These are phyloP conservation scores for Herpetomonas samuelpessoai DNA, from an alignment of 208 protist species.

Conservation along the genomic window DNA sequence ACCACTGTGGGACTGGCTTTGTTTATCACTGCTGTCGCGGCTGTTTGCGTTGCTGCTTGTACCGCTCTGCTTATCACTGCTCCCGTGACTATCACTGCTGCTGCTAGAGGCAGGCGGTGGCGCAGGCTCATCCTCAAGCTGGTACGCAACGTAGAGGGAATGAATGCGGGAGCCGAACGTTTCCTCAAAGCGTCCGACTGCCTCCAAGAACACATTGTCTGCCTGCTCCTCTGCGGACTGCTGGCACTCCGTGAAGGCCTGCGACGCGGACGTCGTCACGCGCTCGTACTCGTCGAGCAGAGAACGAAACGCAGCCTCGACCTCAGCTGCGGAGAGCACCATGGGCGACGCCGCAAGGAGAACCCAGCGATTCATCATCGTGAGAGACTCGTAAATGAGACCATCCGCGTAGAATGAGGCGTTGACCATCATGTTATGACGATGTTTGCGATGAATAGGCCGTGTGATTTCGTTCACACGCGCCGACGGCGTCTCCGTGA, in stretches of 20 bases:
- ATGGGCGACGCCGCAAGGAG: constrained; percentile 45
- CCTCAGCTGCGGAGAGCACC: constrained; percentile 42
- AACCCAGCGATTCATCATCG: constrained; percentile 47
- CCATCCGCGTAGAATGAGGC: constrained; percentile 41
- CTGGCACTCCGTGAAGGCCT: constrained; percentile 26
- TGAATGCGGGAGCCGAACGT: constrained; percentile 30
- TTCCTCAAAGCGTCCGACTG: constrained; percentile 24
- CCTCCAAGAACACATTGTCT: constrained; percentile 27
- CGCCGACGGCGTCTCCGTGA: constrained; percentile 15
- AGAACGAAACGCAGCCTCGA: constrained; percentile 24
- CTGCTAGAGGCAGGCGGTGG: constrained; percentile 7
- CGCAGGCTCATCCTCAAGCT: constrained; percentile 3
- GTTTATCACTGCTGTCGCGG: not conserved
- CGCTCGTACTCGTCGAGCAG: constrained; percentile 32
- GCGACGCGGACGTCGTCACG: constrained; percentile 12
- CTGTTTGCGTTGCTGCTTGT: constrained; percentile 1
- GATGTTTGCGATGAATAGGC: constrained; percentile 22
- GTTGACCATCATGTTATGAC: constrained; percentile 21
- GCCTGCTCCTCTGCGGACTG: constrained; percentile 13
- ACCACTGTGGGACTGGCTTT: not conserved
- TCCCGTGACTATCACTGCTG: not conserved
- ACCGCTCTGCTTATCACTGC: too few relatives aligned
- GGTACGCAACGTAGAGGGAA: constrained; percentile 37
- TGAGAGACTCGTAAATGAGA: constrained; percentile 53
- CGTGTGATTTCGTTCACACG: constrained; percentile 33